Evolutionary conservation across 2,329 filamentous ascomycete genomes (phyloP).

Genomic region (Paracamarosporium sp.): DNA sequence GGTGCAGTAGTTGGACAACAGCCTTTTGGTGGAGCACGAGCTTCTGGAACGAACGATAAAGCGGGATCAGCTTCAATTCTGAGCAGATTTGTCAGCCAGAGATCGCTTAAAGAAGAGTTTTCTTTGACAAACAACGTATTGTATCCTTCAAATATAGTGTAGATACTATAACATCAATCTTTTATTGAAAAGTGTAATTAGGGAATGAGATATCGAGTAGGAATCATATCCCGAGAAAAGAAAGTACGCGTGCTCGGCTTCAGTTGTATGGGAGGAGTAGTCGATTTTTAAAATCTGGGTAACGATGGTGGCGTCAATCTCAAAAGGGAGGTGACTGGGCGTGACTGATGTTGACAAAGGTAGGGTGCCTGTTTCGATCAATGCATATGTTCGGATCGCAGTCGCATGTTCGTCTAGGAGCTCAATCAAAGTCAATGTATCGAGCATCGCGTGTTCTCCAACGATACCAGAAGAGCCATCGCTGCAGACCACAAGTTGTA

Average conservation of each 20-base stretch:
- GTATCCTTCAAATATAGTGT: too few species aligned
- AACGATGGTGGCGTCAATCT: neutral
- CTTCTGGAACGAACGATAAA: conserved; percentile 65
- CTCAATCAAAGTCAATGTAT: neutral
- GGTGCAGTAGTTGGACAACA: conserved; percentile 58
- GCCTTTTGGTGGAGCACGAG: conserved; percentile 60
- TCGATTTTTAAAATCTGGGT: neutral
- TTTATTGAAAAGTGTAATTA: too few species aligned
- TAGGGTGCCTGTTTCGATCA: neutral
- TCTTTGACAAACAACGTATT: too few species aligned
- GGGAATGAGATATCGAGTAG: too few species aligned
- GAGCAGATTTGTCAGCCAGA: neutral
- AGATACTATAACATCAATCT: too few species aligned
- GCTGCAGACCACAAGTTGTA: conserved; percentile 3
- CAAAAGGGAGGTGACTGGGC: neutral
- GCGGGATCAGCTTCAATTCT: conserved; percentile 31
- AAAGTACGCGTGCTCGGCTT: neutral
- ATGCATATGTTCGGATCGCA: too few species aligned
- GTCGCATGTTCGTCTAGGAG: neutral
- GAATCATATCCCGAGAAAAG: neutral
- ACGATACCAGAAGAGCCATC: neutral
- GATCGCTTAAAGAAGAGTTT: too few species aligned
- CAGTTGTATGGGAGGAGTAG: neutral
- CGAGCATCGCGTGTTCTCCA: conserved; percentile 2
- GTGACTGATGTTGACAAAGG: neutral